These are phyloP conservation scores for Gymnopus androsaceus DNA, from an alignment of 1,284 basidiomycete genomes.

Conservation along the genomic window DNA sequence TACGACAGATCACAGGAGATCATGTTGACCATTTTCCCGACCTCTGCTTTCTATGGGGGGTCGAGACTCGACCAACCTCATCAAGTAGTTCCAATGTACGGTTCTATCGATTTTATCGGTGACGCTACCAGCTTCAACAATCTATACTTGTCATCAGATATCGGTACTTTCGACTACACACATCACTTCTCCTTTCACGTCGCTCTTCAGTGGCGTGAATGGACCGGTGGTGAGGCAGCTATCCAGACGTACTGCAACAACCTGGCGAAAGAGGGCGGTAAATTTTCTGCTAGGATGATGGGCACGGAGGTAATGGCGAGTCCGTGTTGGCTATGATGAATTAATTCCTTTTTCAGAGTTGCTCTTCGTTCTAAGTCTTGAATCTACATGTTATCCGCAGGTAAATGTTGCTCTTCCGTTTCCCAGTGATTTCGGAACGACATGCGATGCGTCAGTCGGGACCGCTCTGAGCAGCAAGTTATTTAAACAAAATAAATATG, in stretches of 20 bases:
- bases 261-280: slow-evolving; percentile 75
- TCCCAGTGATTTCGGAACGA: slow-evolving; percentile 35
- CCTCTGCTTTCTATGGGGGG: slow-evolving; percentile 57
- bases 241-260: slow-evolving; percentile 78
- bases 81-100: slow-evolving; percentile 59
- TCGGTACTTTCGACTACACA: slow-evolving; percentile 62
- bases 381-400: slow-evolving; percentile 25
- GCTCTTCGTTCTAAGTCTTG: not conserved
- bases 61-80: slow-evolving; percentile 41
- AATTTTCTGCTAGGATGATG: slow-evolving; percentile 55
- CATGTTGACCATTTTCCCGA: slow-evolving; percentile 77
- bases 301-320: slow-evolving; percentile 65
- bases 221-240: slow-evolving; percentile 81
- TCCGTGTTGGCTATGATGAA: slow-evolving; percentile 76
- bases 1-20: slow-evolving; percentile 71
- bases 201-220: slow-evolving; percentile 77
- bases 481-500: slow-evolving; percentile 40
- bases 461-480: slow-evolving; percentile 38
- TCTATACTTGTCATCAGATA: slow-evolving; percentile 48
- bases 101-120: not conserved
- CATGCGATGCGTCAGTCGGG: slow-evolving; percentile 29
- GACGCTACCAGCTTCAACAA: not conserved
- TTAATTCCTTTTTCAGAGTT: slow-evolving; percentile 8
- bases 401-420: slow-evolving; percentile 63
- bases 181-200: slow-evolving; percentile 55